Percentiles rank a stretch among this genome's conserved stretches.
These are phyloP conservation scores for Talaromyces adpressus DNA, from an alignment of 495 filamentous ascomycete genomes.

Conservation along the genomic window DNA sequence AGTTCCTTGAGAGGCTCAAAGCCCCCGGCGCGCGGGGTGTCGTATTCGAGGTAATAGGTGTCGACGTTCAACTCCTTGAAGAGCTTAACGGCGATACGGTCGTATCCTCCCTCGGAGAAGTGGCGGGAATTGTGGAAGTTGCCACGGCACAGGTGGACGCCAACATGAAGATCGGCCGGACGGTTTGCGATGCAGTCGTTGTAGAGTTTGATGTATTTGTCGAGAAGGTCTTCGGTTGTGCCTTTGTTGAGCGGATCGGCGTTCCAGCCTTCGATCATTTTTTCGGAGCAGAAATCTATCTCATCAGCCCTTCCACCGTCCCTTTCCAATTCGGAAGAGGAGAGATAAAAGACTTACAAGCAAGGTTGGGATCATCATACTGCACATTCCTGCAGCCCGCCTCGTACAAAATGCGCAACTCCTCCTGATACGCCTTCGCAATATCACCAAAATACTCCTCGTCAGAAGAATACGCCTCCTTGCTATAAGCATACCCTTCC, in stretches of 20 bases:
- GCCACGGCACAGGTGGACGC: slow-evolving; percentile 73
- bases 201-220: slow-evolving; percentile 70
- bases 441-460: slow-evolving; percentile 70
- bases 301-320: slow-evolving; percentile 1
- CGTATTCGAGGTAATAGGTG: slow-evolving; percentile 82
- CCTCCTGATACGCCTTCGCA: slow-evolving; percentile 62
- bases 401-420: slow-evolving; percentile 60
- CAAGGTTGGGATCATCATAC: slow-evolving; percentile 70
- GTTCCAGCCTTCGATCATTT: slow-evolving; percentile 65
- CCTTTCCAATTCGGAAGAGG: background rate
- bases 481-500: slow-evolving; percentile 60
- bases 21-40: slow-evolving; percentile 65
- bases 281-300: slow-evolving; percentile 68
- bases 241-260: slow-evolving; percentile 46
- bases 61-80: slow-evolving; percentile 69
- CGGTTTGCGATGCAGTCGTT: slow-evolving; percentile 61
- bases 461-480: slow-evolving; percentile 56
- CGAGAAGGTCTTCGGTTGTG: slow-evolving; percentile 58
- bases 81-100: slow-evolving; percentile 70
- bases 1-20: slow-evolving; percentile 72
- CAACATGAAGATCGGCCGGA: slow-evolving; percentile 64
- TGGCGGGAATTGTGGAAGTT: slow-evolving; percentile 74
- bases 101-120: slow-evolving; percentile 76
- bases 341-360: slow-evolving; percentile 47
- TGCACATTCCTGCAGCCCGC: slow-evolving; percentile 65